Evolutionary conservation across 2,329 filamentous ascomycete species (phyloP), one percentile per base, ranked within the genome.

Genomic region (Chaetomium olivaceum): DNA sequence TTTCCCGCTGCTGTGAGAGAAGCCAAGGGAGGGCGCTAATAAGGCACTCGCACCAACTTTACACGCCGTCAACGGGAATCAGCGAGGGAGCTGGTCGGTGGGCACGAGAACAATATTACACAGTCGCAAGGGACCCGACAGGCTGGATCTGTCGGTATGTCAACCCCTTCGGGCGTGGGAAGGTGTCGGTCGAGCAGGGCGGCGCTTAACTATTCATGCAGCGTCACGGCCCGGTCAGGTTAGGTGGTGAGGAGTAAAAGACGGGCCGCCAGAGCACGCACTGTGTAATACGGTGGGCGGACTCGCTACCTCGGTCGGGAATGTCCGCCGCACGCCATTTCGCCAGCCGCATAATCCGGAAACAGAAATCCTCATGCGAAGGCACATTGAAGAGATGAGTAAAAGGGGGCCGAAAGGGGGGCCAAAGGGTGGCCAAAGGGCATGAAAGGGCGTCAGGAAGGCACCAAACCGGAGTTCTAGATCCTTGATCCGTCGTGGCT

Each of bases 201-300:
- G 21, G 51, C 51, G 51, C 51, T 54, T 54, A 54, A 48, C 46
- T 9, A 48, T 48, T 48, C 21, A 23, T 48, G 46, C n/a, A 48
- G 46, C 43, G 36, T 43, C 36, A 43, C 36, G 36, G 36, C 36
- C 36, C 36, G 36, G 39, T 43, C 16, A n/a, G 39, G 39, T 14
- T 43, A 43, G 39, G 39, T n/a, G 39, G 39, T 43, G 39, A 43
- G 46, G 46, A 48, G 46, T 21, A n/a, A 23, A 48, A 48, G 46
- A 23, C 8, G 46, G 46, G 46, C n/a, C 46, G 46, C 46, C 4
- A 48, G 23, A n/a, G 29, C n/a, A 29, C 58, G 46, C 55, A 63
- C 62, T 63, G 62, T 62, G 61, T 46, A 54, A 27, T 39, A n/a
- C 54, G 46, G 46, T 21, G 14, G 54, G 48, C 46, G 31, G 55